Evolutionary conservation across 345 rosid species (phyloP), one percentile per base, ranked within the genome.

Genomic region (Orychophragmus violaceus): DNA sequence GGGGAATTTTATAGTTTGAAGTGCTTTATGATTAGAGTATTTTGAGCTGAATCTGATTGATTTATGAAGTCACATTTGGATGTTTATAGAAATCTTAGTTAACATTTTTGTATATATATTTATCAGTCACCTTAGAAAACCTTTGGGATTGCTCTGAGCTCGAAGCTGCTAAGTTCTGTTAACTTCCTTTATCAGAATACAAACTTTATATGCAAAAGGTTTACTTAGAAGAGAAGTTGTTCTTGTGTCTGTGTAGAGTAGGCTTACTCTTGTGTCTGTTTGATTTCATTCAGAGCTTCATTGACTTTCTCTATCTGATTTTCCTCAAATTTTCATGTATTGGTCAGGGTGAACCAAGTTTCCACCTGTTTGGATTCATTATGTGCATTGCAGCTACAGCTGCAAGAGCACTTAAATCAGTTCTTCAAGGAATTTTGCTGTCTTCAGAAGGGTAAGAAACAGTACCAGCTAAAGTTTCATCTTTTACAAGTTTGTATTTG

Each of bases 391-490:
- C 80, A 42, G 92, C 93, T 23, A 86, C 93, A 17, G 93, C 88
- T 68, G 92, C 85, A 42, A 83, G 93, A 81, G 93, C 96, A 14
- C 82, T 82, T 50, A 89, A 86, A 36, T 82, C 90, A 2, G 96
- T 86, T 37, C 77, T 84, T 67, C 96, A 86, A 78, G 90, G 83
- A 24, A 89, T 89, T 81, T 66, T 86, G 72, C 77, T 86, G 37
- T 78, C 88, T 37, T 83, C 93, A 3, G 90, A 89, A 69, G 92
- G 84, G 92, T 88, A 72, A 80, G 77, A 33, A 49, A 66, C 3
- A 1, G 4, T 19, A 2, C 5, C 30, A 28, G 1, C 30, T 28
- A 3, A 3, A 54, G 13, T 21, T 2, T 46, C 33, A 33, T 10
- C 1, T 39, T 53, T 14, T 21, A 18, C 9, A 36, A 46, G 54